Conservation (phyloP, 2,329 filamentous ascomycete species). For the Akanthomyces lecanii region DNA sequence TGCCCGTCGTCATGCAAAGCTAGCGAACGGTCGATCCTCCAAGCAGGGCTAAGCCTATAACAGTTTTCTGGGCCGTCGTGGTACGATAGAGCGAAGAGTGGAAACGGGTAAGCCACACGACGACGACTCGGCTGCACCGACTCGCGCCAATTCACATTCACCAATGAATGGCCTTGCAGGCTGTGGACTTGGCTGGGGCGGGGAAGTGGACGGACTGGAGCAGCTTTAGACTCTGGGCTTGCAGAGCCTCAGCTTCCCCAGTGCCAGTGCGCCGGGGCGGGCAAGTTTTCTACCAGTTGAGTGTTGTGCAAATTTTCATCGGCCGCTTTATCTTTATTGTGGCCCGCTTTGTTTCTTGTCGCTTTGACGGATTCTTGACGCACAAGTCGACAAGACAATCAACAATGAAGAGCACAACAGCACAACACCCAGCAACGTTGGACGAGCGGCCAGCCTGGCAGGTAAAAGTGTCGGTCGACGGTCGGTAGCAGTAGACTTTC, state of each 20-base stretch:
- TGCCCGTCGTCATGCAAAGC: constrained; percentile 2
- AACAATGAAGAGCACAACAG: not conserved
- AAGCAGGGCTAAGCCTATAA: not conserved
- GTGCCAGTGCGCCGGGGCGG: not conserved
- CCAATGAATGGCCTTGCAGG: not conserved
- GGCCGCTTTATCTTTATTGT: not conserved
- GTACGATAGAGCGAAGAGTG: constrained; percentile 5
- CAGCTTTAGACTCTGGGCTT: constrained; percentile 6
- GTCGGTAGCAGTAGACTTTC: not conserved
- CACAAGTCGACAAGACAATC: too few relatives aligned
- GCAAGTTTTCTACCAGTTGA: not conserved
- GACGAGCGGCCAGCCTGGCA: not conserved
- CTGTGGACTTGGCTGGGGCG: not conserved
- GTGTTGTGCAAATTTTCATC: not conserved
- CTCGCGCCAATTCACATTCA: not conserved
- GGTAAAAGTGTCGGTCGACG: not conserved
- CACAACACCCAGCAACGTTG: not conserved
- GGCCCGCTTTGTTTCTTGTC: not conserved
- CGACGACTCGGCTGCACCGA: not conserved
- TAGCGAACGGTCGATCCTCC: constrained; percentile 8
- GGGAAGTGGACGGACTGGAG: not conserved
- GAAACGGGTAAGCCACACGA: not conserved
- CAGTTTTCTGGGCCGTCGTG: not conserved
- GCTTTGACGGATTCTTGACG: not conserved
- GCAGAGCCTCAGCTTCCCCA: constrained; percentile 12